phyloP scores from a whole-genome alignment of 1,284 basidiomycete species.

The Tremellales sp. region DNA sequence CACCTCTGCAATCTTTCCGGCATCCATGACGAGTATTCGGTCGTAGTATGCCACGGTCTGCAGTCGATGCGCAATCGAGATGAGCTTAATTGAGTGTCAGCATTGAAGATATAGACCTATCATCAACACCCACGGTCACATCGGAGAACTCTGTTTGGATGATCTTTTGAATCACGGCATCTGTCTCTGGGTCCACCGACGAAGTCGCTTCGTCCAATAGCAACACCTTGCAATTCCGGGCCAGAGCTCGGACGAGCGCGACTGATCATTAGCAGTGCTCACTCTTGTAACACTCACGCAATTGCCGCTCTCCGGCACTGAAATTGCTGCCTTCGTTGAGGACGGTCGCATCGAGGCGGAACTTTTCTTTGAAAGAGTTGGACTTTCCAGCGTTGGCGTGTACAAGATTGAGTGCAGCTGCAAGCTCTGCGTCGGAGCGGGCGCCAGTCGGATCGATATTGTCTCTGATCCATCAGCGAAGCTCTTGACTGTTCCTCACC shows the following conservation, averaged over 20 bases:
- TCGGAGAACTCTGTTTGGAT: constrained; percentile 65
- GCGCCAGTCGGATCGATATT: constrained; percentile 53
- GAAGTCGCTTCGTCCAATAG: constrained; percentile 55
- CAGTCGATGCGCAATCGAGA: constrained; percentile 2
- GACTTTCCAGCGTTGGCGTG: constrained; percentile 32
- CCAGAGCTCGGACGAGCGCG: constrained; percentile 64
- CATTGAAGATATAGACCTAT: not conserved
- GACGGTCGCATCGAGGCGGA: constrained; percentile 56
- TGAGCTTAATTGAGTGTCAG: not conserved
- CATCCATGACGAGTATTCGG: constrained; percentile 31
- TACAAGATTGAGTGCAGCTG: constrained; percentile 53
- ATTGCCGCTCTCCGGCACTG: constrained; percentile 55
- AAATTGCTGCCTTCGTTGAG: constrained; percentile 36
- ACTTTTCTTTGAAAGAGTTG: constrained; percentile 35
- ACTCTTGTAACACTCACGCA: constrained; percentile 14
- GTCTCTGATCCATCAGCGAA: constrained; percentile 27
- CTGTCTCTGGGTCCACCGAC: constrained; percentile 74
- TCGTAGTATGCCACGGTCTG: constrained; percentile 1
- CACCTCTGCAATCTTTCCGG: constrained; percentile 53
- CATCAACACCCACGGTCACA: constrained; percentile 24
- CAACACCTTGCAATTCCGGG: constrained; percentile 66
- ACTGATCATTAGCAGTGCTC: constrained; percentile 39
- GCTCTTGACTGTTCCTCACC: not conserved
- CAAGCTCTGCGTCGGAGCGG: constrained; percentile 55
- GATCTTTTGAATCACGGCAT: constrained; percentile 67